Evolutionary conservation across 495 filamentous ascomycete species (phyloP).

Genomic region (Hyphodiscus hymeniophilus): DNA sequence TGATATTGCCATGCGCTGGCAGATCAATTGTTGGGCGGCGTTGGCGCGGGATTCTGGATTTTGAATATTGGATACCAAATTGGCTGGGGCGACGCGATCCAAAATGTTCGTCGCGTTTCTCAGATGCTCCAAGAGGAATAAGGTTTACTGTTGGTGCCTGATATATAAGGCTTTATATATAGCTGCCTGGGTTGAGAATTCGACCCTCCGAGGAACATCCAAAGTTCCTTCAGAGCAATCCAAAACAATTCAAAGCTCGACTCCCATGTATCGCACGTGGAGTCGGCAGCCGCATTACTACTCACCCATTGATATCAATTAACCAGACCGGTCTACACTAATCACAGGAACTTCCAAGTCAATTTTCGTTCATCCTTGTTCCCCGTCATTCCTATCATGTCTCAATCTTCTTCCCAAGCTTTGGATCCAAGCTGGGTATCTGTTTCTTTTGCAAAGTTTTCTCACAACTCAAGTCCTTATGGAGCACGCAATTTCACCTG

Average conservation of each 20-base stretch:
- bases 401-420: constrained; percentile 15
- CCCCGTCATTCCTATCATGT: constrained; percentile 16
- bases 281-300: neutral
- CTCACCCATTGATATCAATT: constrained; percentile 14
- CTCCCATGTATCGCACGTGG: too few relatives aligned
- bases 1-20: constrained; percentile 12
- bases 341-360: constrained; percentile 7
- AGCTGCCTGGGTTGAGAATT: too few relatives aligned
- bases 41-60: neutral
- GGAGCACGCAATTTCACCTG: constrained; percentile 21
- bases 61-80: neutral
- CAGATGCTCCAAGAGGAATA: too few relatives aligned
- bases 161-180: too few relatives aligned
- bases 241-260: too few relatives aligned
- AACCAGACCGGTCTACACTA: constrained; percentile 10
- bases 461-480: constrained; percentile 21
- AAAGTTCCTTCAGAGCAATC: too few relatives aligned
- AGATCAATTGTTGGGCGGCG: neutral
- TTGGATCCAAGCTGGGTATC: constrained; percentile 11
- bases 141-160: too few relatives aligned
- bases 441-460: constrained; percentile 28
- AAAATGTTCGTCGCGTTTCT: neutral
- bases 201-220: too few relatives aligned
- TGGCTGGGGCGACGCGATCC: neutral
- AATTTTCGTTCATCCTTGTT: constrained; percentile 11